Percentiles rank a stretch among this genome's conserved stretches.
Conservation (phyloP, 441 rosid species). For the Gossypium davidsonii region DNA sequence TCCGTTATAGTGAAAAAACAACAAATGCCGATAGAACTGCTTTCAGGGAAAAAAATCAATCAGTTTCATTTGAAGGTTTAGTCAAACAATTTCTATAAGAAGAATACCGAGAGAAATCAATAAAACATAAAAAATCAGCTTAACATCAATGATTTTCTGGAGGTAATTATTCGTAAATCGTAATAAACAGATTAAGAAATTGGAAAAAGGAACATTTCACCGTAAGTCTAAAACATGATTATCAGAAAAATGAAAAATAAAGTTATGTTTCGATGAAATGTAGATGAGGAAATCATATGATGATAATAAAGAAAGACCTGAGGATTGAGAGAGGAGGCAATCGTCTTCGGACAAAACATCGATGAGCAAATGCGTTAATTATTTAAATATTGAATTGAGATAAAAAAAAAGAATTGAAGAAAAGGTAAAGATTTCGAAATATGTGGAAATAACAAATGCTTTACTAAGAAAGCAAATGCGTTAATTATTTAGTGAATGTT, state of each 20-base stretch:
- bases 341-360: constrained; percentile 83
- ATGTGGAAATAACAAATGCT: too few species aligned
- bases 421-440: not conserved
- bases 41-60: not conserved
- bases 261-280: not conserved
- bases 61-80: not conserved
- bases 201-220: not conserved
- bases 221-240: not conserved
- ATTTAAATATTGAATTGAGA: not conserved
- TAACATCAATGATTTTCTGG: not conserved
- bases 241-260: not conserved
- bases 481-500: not conserved
- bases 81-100: not conserved
- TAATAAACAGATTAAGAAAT: not conserved
- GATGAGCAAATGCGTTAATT: constrained; percentile 28
- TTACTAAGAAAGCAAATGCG: too few species aligned
- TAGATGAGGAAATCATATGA: not conserved
- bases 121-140: not conserved
- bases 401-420: not conserved
- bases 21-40: not conserved
- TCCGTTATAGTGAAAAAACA: not conserved
- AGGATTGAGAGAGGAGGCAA: constrained; percentile 42
- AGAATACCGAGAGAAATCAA: not conserved
- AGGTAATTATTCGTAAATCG: not conserved
- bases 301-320: not conserved